Conservation (phyloP, 1,284 basidiomycete species). For the Puccinia coronata region DNA sequence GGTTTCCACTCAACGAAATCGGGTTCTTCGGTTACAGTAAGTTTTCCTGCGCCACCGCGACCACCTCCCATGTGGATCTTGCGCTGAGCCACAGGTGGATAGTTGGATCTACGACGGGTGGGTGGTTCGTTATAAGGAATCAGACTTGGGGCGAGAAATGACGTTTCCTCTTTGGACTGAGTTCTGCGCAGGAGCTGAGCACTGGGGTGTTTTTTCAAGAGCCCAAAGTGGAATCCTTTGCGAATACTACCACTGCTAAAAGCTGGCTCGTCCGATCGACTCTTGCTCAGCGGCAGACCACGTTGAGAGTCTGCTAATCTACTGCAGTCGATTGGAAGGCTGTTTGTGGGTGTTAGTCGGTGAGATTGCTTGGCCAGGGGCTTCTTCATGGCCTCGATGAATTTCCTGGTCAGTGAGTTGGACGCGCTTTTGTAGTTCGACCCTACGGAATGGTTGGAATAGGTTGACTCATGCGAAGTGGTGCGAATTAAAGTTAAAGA, state of each 20-base stretch:
- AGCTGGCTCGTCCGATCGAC: constrained; percentile 24
- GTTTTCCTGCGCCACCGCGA: constrained; percentile 39
- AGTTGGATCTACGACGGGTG: constrained; percentile 18
- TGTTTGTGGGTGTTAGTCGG: constrained; percentile 16
- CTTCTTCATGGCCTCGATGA: constrained; percentile 36
- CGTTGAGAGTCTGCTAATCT: background rate
- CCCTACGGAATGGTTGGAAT: background rate
- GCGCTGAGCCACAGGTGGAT: constrained; percentile 43
- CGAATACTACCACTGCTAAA: background rate
- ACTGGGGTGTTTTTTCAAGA: background rate
- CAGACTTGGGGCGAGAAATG: background rate
- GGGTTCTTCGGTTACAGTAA: constrained; percentile 14
- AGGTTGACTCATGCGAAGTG: constrained; percentile 16
- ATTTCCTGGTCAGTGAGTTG: constrained; percentile 17
- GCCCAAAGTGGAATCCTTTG: constrained; percentile 7
- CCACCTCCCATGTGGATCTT: constrained; percentile 46
- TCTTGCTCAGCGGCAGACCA: constrained; percentile 8
- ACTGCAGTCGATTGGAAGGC: constrained; percentile 2
- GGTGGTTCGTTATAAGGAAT: constrained; percentile 5
- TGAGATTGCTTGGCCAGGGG: constrained; percentile 1
- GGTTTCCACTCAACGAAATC: constrained; percentile 46
- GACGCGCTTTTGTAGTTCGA: background rate
- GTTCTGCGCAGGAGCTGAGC: constrained; percentile 30
- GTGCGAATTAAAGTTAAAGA: constrained; percentile 20
- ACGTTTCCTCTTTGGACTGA: constrained; percentile 23